Base-by-base conservation (phyloP, 2,329 filamentous ascomycete genomes). In the Apiospora pterosperma region DNA sequence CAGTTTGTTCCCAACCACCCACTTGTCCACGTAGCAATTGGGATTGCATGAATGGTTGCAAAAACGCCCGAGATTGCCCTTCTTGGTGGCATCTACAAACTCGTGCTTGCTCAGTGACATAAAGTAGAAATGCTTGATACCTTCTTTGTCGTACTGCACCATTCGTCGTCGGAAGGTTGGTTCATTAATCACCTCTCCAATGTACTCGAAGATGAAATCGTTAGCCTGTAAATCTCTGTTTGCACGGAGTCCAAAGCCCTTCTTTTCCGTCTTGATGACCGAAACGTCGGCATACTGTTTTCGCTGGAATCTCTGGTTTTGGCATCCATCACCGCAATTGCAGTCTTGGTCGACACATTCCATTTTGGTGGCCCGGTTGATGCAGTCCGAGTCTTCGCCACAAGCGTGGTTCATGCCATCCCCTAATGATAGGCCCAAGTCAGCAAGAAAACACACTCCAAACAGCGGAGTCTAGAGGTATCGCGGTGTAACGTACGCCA, bases 21-120 rank as follows among this genome's bases (percentile, higher is more conserved):
- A 99, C 81, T 99, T 99, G 84, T 99, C 96, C 68, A 99, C 95
- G 78, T 97, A 98, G 80, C 94, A 98, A 76, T 99, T 99, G 21
- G 96, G 96, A 76, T 96, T 97, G 85, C 96, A 99, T 10, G 96
- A 98, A 77, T 99, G 96, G 74, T 99, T 99, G 86, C 96, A 99
- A 75, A 99, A 99, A 36, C 96, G 90, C 62, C 94, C 96, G 6
- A 99, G 86, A 71, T 98, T 98, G 61, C 96, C 96, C 76, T 93
- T 97, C 76, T 96, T 97, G 11, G 96, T 99, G 25, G 96, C 96
- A 79, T 99, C 96, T 65, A 99, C 93, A 75, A 98, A 99, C 77
- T 98, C 96, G 73, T 90, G 92, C 77, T 97, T 97, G 75, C 89
- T 97, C 67, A 99, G 88, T 34, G 96, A 98, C 96, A 99, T 99